Conservation (phyloP, 2,329 filamentous ascomycete species). For the Dactylella cylindrospora region DNA sequence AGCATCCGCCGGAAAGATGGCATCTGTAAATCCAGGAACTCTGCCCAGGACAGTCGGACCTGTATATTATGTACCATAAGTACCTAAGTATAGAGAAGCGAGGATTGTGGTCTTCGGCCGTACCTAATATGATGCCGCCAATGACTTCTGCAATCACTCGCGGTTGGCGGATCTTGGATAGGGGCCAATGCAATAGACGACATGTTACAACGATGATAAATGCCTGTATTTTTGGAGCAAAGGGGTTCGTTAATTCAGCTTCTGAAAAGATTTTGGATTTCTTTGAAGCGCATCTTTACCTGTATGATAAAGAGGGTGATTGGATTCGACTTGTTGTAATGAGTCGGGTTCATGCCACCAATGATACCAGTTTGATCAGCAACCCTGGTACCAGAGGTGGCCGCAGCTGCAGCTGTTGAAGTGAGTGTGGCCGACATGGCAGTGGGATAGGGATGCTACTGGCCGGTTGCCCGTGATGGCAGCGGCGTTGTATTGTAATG, state of each 20-base stretch:
- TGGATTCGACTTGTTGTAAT: slow-evolving; percentile 70
- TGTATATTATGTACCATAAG: background rate
- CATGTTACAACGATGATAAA: slow-evolving; percentile 74
- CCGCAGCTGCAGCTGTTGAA: slow-evolving; percentile 27
- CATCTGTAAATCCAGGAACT: slow-evolving; percentile 72
- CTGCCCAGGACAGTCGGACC: slow-evolving; percentile 83
- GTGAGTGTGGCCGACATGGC: slow-evolving; percentile 22
- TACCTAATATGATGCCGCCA: slow-evolving; percentile 74
- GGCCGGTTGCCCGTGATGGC: no score
- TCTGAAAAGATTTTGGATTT: background rate
- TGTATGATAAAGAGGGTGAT: slow-evolving; percentile 76
- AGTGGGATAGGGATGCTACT: background rate
- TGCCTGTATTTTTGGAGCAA: slow-evolving; percentile 55
- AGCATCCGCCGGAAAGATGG: slow-evolving; percentile 75
- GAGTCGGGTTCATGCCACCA: slow-evolving; percentile 68
- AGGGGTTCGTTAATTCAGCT: background rate
- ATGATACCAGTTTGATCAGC: slow-evolving; percentile 68
- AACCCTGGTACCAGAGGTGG: slow-evolving; percentile 51
- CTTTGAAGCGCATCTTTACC: slow-evolving; percentile 53
- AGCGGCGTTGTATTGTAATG: no score
- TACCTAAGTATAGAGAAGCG: background rate
- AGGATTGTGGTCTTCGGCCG: background rate
- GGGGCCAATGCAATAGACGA: slow-evolving; percentile 71
- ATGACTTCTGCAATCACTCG: slow-evolving; percentile 83
- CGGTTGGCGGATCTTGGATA: slow-evolving; percentile 75